These are phyloP conservation scores for Leptodermis oblonga DNA, from an alignment of 257 asterid species.

Conservation along the genomic window DNA sequence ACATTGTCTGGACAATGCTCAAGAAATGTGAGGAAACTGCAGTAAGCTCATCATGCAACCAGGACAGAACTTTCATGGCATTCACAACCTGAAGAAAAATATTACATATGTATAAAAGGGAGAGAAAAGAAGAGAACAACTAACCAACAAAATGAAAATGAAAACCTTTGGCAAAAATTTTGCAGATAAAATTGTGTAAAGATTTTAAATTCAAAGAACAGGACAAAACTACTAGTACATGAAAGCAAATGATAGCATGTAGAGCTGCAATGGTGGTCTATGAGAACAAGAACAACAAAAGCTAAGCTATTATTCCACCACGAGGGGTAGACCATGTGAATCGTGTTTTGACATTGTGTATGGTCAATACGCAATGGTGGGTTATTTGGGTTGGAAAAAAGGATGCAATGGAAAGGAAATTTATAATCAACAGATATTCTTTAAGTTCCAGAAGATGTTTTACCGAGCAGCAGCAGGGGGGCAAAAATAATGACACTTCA, in stretches of 20 bases:
- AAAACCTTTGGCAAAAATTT: background rate
- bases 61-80: constrained; percentile 72
- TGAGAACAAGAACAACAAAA: too few relatives aligned
- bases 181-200: background rate
- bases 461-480: background rate
- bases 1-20: constrained; percentile 65
- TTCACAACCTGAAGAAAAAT: constrained; percentile 54
- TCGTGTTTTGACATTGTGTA: too few relatives aligned
- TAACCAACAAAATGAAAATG: background rate
- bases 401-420: too few relatives aligned
- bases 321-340: too few relatives aligned
- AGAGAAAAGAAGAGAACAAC: background rate
- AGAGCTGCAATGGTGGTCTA: too few relatives aligned
- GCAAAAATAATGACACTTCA: background rate
- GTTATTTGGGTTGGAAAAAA: too few relatives aligned
- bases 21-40: constrained; percentile 56
- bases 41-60: constrained; percentile 60
- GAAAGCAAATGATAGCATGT: too few relatives aligned
- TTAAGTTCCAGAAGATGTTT: background rate
- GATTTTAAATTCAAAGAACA: background rate
- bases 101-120: constrained; percentile 9
- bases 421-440: too few relatives aligned
- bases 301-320: too few relatives aligned
- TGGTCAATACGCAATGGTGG: too few relatives aligned
- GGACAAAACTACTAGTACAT: too few relatives aligned